Conservation (phyloP, 352 stramenopile species). For the Globisporangium paroecandrum region DNA sequence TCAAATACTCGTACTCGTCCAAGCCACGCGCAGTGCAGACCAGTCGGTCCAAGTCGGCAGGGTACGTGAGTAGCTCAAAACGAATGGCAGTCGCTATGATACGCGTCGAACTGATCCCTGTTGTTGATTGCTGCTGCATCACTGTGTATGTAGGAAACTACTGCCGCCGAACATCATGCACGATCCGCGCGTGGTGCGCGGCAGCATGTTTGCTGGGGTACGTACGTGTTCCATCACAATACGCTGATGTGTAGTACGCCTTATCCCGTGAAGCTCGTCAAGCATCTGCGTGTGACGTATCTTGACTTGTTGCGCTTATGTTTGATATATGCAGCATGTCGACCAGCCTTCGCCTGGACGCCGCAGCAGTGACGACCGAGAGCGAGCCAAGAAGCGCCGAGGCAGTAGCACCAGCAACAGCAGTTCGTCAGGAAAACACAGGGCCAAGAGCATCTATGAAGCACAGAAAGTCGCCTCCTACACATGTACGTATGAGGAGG, state of each 20-base stretch:
- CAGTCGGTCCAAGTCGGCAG: slow-evolving; percentile 47
- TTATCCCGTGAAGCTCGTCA: not conserved
- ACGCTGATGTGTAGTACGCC: not conserved
- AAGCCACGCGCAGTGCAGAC: slow-evolving; percentile 73
- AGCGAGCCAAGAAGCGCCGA: slow-evolving; percentile 38
- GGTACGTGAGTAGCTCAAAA: not conserved
- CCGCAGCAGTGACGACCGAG: slow-evolving; percentile 20
- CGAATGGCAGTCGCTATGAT: slow-evolving; percentile 1
- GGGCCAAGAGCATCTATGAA: slow-evolving; percentile 32
- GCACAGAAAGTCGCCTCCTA: slow-evolving; percentile 29
- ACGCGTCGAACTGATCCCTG: not conserved
- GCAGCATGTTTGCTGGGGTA: slow-evolving; percentile 62
- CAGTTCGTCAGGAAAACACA: slow-evolving; percentile 19
- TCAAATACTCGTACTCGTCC: slow-evolving; percentile 77
- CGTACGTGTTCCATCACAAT: slow-evolving; percentile 20
- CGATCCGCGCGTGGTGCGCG: slow-evolving; percentile 56
- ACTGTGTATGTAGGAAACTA: slow-evolving; percentile 21
- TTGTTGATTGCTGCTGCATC: not conserved
- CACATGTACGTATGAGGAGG: slow-evolving; percentile 24
- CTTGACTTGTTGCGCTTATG: too few relatives aligned
- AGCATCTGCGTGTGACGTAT: too few relatives aligned
- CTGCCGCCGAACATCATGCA: slow-evolving; percentile 71
- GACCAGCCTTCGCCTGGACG: slow-evolving; percentile 16
- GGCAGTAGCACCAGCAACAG: not conserved
- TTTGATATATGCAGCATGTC: not conserved